phyloP scores from a whole-genome alignment of 2,329 filamentous ascomycete species.

The Pseudopithomyces chartarum region DNA sequence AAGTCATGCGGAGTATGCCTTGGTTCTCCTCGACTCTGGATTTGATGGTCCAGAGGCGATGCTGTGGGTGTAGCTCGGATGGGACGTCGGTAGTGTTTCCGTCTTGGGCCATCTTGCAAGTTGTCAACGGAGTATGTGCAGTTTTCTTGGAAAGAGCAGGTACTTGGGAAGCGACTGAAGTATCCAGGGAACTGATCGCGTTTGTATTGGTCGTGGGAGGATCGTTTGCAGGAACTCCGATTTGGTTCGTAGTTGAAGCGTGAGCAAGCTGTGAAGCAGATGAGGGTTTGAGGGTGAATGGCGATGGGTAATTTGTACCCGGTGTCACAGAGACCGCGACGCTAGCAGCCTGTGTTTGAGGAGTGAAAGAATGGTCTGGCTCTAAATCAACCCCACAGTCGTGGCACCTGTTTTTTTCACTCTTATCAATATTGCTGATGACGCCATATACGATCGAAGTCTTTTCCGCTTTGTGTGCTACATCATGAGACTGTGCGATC shows the following conservation, averaged over 20 bases:
- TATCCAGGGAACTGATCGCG: background rate
- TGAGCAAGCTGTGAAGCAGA: background rate
- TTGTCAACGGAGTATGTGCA: background rate
- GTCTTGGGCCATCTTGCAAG: background rate
- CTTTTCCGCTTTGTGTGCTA: background rate
- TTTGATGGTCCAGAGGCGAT: background rate
- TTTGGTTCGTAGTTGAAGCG: background rate
- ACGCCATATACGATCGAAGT: background rate
- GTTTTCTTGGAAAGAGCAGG: background rate
- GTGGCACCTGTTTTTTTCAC: background rate
- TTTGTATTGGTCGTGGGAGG: background rate
- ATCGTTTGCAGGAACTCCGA: background rate
- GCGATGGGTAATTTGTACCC: background rate
- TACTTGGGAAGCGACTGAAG: background rate
- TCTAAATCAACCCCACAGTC: background rate
- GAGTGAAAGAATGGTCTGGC: background rate
- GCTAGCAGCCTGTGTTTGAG: background rate
- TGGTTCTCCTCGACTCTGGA: background rate
- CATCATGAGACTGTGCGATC: background rate
- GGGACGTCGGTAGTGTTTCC: background rate
- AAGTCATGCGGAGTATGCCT: conserved; percentile 6
- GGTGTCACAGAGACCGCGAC: background rate
- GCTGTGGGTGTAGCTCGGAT: background rate
- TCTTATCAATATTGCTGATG: background rate
- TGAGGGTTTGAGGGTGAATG: background rate